These are phyloP conservation scores for Oryza coarctata DNA, from an alignment of 176 grass and related monocot genomes.

Conservation along the genomic window DNA sequence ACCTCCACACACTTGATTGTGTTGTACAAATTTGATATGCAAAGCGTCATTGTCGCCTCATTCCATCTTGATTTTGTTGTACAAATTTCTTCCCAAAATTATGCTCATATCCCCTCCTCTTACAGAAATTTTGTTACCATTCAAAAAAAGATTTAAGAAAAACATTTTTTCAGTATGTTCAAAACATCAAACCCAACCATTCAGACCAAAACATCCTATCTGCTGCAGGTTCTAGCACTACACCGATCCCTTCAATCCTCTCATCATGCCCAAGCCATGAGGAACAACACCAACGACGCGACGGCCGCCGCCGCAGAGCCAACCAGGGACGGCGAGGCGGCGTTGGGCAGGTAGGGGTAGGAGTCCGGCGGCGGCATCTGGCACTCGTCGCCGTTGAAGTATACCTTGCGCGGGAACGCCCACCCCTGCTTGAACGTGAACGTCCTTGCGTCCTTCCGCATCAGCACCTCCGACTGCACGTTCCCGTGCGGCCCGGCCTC, in stretches of 20 bases:
- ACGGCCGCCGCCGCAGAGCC: background rate
- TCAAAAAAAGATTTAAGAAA: background rate
- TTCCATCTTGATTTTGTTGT: background rate
- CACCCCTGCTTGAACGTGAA: conserved; percentile 93
- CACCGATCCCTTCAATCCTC: too few species aligned
- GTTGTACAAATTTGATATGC: background rate
- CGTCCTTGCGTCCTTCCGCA: conserved; percentile 62
- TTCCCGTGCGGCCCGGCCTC: conserved; percentile 84
- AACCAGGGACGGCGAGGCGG: conserved; percentile 22
- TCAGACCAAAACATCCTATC: conserved; percentile 21
- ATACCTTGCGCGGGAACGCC: conserved; percentile 94
- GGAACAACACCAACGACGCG: background rate
- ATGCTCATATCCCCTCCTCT: background rate
- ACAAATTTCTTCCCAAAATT: conserved; percentile 8
- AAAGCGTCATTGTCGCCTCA: background rate
- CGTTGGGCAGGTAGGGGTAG: conserved; percentile 77
- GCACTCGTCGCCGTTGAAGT: conserved; percentile 97
- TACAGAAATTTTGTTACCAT: background rate
- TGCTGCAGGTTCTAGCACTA: conserved; percentile 10
- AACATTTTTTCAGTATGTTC: background rate
- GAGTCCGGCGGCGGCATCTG: conserved; percentile 66
- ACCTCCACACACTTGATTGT: background rate
- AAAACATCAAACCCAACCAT: background rate
- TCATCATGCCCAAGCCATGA: conserved; percentile 18
- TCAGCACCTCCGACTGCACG: conserved; percentile 83